Evolutionary conservation across 495 filamentous ascomycete genomes (phyloP), one percentile per base, ranked within the genome.

Genomic region (Cairneyella variabilis): DNA sequence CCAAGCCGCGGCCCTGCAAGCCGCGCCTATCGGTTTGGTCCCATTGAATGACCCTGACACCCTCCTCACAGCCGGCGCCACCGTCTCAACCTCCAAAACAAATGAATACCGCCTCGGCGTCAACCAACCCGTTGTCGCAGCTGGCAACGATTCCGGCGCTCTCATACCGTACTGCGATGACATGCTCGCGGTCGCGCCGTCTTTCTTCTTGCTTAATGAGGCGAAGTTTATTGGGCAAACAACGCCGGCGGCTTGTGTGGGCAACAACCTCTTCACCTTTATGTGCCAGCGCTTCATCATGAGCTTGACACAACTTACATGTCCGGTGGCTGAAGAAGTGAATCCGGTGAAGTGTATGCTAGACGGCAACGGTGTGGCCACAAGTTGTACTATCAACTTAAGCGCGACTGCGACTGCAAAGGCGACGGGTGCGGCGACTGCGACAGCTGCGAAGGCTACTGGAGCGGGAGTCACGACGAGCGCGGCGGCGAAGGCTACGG

Each of bases 31-130:
- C 23, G 46, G 46, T n/a, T 17, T 49, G 18, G 46, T 49, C 3
- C 28, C 46, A 21, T 21, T 49, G 11, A 49, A 49, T n/a, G 46
- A 49, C 25, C 46, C 46, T n/a, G 46, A 49, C 21, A 49, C 46
- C 6, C 34, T 49, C 28, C 34, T 49, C 4, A 49, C 46, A 21
- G 12, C 26, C 12, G 27, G 20, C 3, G 46, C 4, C 4, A 38
- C 28, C 12, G 18, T 39, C 9, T 26, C 20, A 11, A 28, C 30
- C 3, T 16, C 9, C 34, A 49, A 49, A 28, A 49, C 46, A 3
- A 49, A 49, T n/a, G n/a, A 36, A 21, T 49, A 49, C 34, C 26
- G 46, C 3, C 12, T 49, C 14, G 46, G 46, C 25, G 46, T 49
- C 17, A 38, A 38, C 20, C 46, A 49, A 39, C 46, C 28, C 11